Evolutionary conservation across 768 basidiomycete genomes (phyloP).

Genomic region (Tricholoma hemisulphureum): DNA sequence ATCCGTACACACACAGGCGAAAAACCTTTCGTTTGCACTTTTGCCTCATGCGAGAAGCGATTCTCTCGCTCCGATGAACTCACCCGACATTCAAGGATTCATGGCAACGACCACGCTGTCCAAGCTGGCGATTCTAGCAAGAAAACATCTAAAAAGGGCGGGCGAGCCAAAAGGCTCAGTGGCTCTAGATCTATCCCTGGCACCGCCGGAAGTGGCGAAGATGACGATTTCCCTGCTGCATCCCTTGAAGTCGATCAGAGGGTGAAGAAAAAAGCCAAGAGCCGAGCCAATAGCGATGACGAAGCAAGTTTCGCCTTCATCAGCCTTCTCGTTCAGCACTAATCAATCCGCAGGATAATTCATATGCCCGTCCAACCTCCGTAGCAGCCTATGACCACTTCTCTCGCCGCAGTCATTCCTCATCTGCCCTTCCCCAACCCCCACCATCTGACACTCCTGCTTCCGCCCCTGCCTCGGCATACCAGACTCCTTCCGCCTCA

Average conservation of each 20-base stretch:
- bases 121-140: constrained; percentile 28
- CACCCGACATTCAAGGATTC: constrained; percentile 93
- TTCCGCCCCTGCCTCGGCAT: constrained; percentile 13
- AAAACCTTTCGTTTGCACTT: constrained; percentile 92
- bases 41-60: constrained; percentile 94
- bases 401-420: constrained; percentile 31
- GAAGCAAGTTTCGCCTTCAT: constrained; percentile 55
- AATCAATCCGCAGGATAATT: constrained; percentile 41
- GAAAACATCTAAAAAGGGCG: constrained; percentile 7
- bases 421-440: constrained; percentile 21
- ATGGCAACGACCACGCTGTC: constrained; percentile 53
- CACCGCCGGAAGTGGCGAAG: background rate
- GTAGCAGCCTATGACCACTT: constrained; percentile 47
- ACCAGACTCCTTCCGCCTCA: constrained; percentile 28
- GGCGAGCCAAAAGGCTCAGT: background rate
- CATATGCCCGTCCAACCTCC: constrained; percentile 57
- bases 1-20: constrained; percentile 98
- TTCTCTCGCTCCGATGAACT: constrained; percentile 99
- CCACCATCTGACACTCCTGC: constrained; percentile 24
- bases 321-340: constrained; percentile 8
- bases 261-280: constrained; percentile 75
- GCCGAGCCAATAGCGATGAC: constrained; percentile 77
- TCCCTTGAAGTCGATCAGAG: constrained; percentile 19
- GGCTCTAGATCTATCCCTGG: background rate
- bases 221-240: constrained; percentile 5